A percentile compares a stretch with the other conserved stretches of the same genome.
These are phyloP conservation scores for Clausena lansium DNA, from an alignment of 345 rosid genomes.

Conservation along the genomic window DNA sequence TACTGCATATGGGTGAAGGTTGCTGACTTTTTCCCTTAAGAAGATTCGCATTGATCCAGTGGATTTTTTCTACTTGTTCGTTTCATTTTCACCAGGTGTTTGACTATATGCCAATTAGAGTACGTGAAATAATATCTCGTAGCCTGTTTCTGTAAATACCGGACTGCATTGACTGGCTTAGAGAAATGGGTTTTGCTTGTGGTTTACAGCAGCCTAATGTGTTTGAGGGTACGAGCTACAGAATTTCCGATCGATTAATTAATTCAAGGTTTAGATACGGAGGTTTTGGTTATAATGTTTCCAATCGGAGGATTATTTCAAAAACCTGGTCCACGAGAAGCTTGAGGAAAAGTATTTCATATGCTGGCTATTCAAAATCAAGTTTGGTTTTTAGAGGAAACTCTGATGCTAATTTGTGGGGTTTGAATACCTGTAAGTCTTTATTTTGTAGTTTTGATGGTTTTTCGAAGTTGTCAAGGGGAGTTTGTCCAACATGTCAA, in stretches of 20 bases:
- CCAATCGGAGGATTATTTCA: conserved; percentile 28
- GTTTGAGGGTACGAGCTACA: conserved; percentile 31
- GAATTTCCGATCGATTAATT: conserved; percentile 27
- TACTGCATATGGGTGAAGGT: not conserved
- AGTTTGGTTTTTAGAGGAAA: conserved; percentile 31
- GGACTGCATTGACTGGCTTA: not conserved
- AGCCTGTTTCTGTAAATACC: conserved; percentile 6
- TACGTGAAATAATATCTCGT: conserved; percentile 19
- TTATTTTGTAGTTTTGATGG: conserved; percentile 25
- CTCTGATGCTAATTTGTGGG: conserved; percentile 26
- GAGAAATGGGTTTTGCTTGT: conserved; percentile 59
- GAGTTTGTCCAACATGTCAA: conserved; percentile 46
- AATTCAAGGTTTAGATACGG: conserved; percentile 36
- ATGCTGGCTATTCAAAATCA: conserved; percentile 30
- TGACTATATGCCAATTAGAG: conserved; percentile 34
- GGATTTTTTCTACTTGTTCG: not conserved
- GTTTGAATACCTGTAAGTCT: conserved; percentile 25
- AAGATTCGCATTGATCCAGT: not conserved
- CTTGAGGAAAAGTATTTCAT: conserved; percentile 24
- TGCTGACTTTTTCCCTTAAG: not conserved
- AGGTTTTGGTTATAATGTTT: conserved; percentile 31
- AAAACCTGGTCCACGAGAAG: conserved; percentile 23
- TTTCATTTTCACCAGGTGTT: conserved; percentile 34
- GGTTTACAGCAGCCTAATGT: conserved; percentile 45
- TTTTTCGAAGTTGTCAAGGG: conserved; percentile 28